Evolutionary conservation across 352 stramenopile species (phyloP), one percentile per base, ranked within the genome.

Genomic region (Nothophytophthora sp.): DNA sequence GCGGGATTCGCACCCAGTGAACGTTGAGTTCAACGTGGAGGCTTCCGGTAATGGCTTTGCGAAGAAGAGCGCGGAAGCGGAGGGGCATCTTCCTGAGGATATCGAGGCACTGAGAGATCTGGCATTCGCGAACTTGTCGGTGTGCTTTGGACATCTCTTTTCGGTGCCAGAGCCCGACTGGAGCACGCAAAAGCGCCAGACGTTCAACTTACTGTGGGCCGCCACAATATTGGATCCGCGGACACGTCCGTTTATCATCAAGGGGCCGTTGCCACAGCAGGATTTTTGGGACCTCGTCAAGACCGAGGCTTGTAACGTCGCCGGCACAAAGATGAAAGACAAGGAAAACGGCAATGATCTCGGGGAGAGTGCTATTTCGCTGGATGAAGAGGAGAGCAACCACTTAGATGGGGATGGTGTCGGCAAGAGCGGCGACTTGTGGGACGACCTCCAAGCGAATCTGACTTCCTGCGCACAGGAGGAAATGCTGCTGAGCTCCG

Each of bases 281-380:
- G 68, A 89, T 13, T 84, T 87, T 22, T 91, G 81, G 81, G 76
- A 88, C 27, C 50, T 91, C 25, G 71, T 89, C 35, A 89, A 91
- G 45, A 37, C 41, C 0, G 74, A 91, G 35, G 78, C 76, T 20
- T 63, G 61, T 5, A 76, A 71, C 22, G 74, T 88, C 23, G 62
- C 70, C 3, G 76, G 69, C 9, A 66, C 68, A 32, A 87, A 86
- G 59, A 27, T 54, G 13, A 83, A 86, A 30, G 63, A 76, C 37
- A 77, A 76, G 7, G 71, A 88, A 1, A 56, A 49, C n/a, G 50
- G 57, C n/a, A 73, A 57, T 24, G 70, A 85, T 20, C 37, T 81
- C 3, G 33, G 47, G 5, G 74, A 79, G 27, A 63, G 47, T 9
- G 53, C 55, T 4, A 70, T 80, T 1, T 49, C 60, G 2, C 38